Base-by-base conservation (phyloP, 1,284 basidiomycete species). In the Ceraceosorus bombacis region DNA sequence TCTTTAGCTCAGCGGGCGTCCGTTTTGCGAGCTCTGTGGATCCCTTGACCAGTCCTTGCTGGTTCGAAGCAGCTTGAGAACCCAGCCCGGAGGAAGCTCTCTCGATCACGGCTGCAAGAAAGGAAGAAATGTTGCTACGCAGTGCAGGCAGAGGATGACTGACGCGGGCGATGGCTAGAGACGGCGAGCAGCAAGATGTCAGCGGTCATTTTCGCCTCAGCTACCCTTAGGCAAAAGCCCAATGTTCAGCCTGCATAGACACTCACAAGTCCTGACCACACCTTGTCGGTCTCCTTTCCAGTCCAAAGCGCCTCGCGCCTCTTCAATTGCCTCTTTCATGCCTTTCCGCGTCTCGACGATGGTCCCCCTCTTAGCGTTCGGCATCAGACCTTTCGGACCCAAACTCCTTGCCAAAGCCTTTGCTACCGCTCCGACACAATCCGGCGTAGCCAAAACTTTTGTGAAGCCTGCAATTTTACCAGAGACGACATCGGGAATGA, bases 331-430 rank as follows among this genome's bases (percentile, higher is more conserved):
- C 17, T 57, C 51, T 12, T 65, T 49, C 61, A 77, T 74, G 37
- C 70, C 67, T 12, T 85, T 85, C 12, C 81, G 85, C 59, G 95
- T 82, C 62, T 94, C 89, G 1, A 70, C 73, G 6, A 97, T 94
- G 0, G 93, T 95, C 3, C 94, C 94, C 66, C 94, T 84, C 78
- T 93, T 87, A 64, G 88, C 88, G 6, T 88, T 89, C 12, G 94
- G 94, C 91, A 98, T 97, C 57, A 98, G 80, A 64, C 93, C 93
- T 63, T 90, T 86, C 49, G 91, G 93, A 74, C 94, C 95, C 37
- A 98, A 83, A 62, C 90, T 85, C 68, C 93, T 86, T 41, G 92
- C 93, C 6, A 97, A 82, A 69, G 84, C 84, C 52, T 66, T 57
- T 51, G 68, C 67, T 63, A 97, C 88, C 41, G 84, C 80, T 38